Conservation (phyloP, 768 basidiomycete genomes). For the Naganishia friedmannii region DNA sequence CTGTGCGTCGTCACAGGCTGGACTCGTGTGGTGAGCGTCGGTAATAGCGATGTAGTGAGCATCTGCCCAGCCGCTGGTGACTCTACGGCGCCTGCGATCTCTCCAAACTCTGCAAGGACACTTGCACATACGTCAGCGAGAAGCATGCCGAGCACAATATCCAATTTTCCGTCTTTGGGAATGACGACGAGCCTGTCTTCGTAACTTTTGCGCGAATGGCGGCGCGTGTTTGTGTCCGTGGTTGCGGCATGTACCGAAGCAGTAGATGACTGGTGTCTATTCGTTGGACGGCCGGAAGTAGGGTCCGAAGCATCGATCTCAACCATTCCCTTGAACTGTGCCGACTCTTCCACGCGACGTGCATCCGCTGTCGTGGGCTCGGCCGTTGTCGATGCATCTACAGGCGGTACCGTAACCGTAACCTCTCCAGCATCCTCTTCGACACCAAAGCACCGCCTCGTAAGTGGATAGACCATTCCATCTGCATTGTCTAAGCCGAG, state of each 20-base stretch:
- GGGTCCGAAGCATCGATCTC: constrained; percentile 80
- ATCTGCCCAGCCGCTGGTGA: constrained; percentile 81
- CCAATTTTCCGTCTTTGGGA: constrained; percentile 78
- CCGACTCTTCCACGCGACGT: constrained; percentile 29
- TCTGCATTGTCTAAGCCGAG: constrained; percentile 21
- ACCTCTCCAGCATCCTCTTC: constrained; percentile 29
- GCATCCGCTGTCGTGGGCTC: neutral
- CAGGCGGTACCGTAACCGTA: constrained; percentile 3
- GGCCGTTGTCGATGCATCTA: neutral
- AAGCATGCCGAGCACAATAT: constrained; percentile 79
- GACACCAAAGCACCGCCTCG: constrained; percentile 36
- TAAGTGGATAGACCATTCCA: constrained; percentile 33
- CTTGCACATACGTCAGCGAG: constrained; percentile 85
- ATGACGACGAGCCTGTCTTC: constrained; percentile 71
- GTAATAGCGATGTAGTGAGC: constrained; percentile 55
- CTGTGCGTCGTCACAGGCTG: constrained; percentile 27
- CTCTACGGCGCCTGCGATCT: constrained; percentile 76
- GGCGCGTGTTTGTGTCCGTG: constrained; percentile 19
- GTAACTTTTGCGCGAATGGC: constrained; percentile 57
- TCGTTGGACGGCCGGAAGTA: neutral
- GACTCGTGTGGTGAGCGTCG: constrained; percentile 44
- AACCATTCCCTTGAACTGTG: constrained; percentile 32
- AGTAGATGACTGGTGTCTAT: neutral
- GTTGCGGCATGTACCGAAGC: constrained; percentile 51
- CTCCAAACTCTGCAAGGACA: constrained; percentile 78